These are phyloP conservation scores for Meyerozyma smithsonii DNA, from an alignment of 1,139 yeast genomes.

Conservation along the genomic window DNA sequence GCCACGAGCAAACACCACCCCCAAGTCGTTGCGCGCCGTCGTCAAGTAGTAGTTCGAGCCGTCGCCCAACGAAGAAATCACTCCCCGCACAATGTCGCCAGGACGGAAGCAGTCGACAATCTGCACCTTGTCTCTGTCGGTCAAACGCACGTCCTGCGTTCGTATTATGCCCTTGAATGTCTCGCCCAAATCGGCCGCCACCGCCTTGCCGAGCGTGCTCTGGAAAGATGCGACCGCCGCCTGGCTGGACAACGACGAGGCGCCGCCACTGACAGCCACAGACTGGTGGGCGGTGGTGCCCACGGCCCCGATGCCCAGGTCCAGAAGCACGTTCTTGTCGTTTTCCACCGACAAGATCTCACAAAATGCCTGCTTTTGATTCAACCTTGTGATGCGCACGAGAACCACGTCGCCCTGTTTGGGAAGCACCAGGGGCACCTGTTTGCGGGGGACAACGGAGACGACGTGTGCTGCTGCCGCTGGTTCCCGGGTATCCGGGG, in stretches of 20 bases:
- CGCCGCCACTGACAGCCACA: conserved; percentile 47
- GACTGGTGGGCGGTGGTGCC: conserved; percentile 44
- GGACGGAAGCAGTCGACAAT: conserved; percentile 79
- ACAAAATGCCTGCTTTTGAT: conserved; percentile 67
- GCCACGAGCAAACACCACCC: conserved; percentile 83
- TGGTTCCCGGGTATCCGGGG: too few species aligned
- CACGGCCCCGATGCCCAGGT: conserved; percentile 63
- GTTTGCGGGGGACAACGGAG: conserved; percentile 12
- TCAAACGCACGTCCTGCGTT: conserved; percentile 82
- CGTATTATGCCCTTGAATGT: conserved; percentile 87
- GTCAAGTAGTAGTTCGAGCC: conserved; percentile 85
- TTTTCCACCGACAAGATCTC: conserved; percentile 81
- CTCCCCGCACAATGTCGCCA: conserved; percentile 88
- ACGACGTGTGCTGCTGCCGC: conserved; percentile 2
- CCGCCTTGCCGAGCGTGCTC: conserved; percentile 29
- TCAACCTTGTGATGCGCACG: conserved; percentile 66
- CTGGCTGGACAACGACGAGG: conserved; percentile 38
- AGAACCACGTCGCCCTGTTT: conserved; percentile 81
- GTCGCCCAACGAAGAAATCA: conserved; percentile 82
- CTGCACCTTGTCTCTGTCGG: conserved; percentile 85
- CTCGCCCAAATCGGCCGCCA: conserved; percentile 74
- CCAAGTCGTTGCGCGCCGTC: conserved; percentile 87
- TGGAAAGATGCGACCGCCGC: conserved; percentile 45
- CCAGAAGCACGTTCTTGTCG: conserved; percentile 52
- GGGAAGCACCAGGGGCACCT: conserved; percentile 49